Evolutionary conservation across 2,329 filamentous ascomycete genomes (phyloP).

Genomic region (Xylaria sp.): DNA sequence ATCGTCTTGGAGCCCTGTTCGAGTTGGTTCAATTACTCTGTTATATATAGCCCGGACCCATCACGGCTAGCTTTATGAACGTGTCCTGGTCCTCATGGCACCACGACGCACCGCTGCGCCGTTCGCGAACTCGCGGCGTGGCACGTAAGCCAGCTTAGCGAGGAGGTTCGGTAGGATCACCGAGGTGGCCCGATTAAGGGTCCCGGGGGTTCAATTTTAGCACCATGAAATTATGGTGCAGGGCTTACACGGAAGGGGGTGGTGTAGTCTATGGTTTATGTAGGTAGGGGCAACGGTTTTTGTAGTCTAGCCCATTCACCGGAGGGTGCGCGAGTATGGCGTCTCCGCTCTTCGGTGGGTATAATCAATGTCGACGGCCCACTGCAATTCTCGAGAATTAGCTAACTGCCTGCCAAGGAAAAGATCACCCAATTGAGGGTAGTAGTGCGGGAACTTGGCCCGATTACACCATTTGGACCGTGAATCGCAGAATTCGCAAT

Average conservation of each 20-base stretch:
- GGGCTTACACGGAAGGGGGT: neutral
- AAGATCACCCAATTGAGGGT: constrained; percentile 21
- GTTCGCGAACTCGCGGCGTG: neutral
- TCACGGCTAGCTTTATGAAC: constrained; percentile 7
- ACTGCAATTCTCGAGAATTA: constrained; percentile 31
- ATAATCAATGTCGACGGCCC: constrained; percentile 39
- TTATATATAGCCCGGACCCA: neutral
- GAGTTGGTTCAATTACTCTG: neutral
- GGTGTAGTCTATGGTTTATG: no score
- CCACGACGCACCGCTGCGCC: neutral
- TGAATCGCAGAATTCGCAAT: neutral
- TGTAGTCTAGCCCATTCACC: constrained; percentile 10
- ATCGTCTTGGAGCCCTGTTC: no score
- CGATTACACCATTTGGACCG: constrained; percentile 15
- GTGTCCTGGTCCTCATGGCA: constrained; percentile 2
- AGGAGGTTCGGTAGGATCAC: constrained; percentile 7
- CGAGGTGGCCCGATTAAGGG: constrained; percentile 1
- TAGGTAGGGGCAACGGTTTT: no score
- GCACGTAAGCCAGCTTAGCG: constrained; percentile 2
- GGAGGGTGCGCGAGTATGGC: constrained; percentile 27
- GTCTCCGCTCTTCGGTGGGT: constrained; percentile 32
- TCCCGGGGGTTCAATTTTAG: constrained; percentile 1
- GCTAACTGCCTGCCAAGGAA: constrained; percentile 28
- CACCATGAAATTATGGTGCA: neutral
- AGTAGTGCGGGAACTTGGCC: neutral